Evolutionary conservation across 805 yeast species (phyloP), one percentile per base, ranked within the genome.

Genomic region (Huiozyma naganishii): DNA sequence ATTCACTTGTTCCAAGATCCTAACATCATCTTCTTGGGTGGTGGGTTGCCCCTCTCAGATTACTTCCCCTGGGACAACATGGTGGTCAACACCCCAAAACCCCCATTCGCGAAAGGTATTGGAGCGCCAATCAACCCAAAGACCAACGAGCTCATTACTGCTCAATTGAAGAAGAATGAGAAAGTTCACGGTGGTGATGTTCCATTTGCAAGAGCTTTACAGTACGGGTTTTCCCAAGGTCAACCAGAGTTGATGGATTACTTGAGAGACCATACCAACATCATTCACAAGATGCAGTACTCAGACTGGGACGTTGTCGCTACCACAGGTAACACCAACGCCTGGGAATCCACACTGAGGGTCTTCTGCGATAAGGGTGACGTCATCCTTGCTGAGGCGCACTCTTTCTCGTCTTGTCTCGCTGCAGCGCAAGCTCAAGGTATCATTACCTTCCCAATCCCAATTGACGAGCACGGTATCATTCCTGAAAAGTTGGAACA

Each of bases 1-100:
- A 86, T 90, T 71, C 79, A 78, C 59, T 82, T 83, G 69, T 82
- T 70, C 57, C 68, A 70, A 37, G 73, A 76, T 50, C 95, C 95
- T 32, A 77, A 80, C 42, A 71, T 92, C 58, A 79, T 87, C 45
- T 89, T 88, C 60, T 74, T 90, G 44, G 97, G 97, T 44, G 98
- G 97, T 55, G 98, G 98, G 6, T 74, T 90, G 54, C 98, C 98
- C 10, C 68, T 86, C 61, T 69, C 95, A 27, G 90, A 83, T 50
- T 83, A 85, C 66, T 90, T 90, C 74, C 97, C 98, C 37, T 86
- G 90, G 74, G 86, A 88, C 55, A 76, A 78, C 51, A 62, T 90
- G 45, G 61, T 72, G 23, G 81, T 83, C 10, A 77, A 76, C 44
- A 70, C 87, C 6, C 95, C 95, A 45, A 71, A 78, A 9, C 83